Evolutionary conservation across 106 monocot species (phyloP), one percentile per base, ranked within the genome.

Genomic region (Dactylorhiza incarnata): DNA sequence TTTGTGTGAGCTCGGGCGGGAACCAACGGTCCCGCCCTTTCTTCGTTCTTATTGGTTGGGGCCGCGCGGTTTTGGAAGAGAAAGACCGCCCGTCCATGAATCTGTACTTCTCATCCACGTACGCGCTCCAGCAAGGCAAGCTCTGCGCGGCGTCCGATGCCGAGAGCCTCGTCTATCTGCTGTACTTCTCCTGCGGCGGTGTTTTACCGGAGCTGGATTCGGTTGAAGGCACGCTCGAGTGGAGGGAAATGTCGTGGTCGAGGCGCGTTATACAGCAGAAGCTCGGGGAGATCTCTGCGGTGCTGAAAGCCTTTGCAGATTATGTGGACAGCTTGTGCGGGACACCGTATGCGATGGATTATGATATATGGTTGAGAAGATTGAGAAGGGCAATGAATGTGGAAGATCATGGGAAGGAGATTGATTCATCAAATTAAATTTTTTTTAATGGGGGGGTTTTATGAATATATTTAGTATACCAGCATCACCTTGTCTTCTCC

Each of bases 291-390:
- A 58, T 91, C 25, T 97, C 97, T 9, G 89, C 97, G 29, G 91
- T 97, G 29, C 78, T 97, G 55, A 97, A 97, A 81, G 97, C 94
- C 49, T 97, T 97, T 86, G 91, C 91, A 8, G 97, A 97, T 85
- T 97, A 97, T 81, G 97, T 97, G 6, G 94, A 97, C 68, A 97
- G 89, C 76, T 78, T 97, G 55, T 97, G 97, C 83, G 89, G 97
- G 48, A 97, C 97, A 11, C 97, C 97, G 0, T 97, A 97, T 59
- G 84, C 84, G 9, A 84, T 97, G 50, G 91, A 97, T 70, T 97
- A 89, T 75, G 91, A 91, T 20, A 94, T 97, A 76, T 97, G 97
- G 97, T 78, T 96, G 47, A 93, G 87, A 82, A 89, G 96, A 76
- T 77, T 96, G 63, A 87, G 77, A 73, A 88, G 85, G 73, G 82